phyloP scores from a whole-genome alignment of 257 asterid genomes.

The Mitragyna speciosa region DNA sequence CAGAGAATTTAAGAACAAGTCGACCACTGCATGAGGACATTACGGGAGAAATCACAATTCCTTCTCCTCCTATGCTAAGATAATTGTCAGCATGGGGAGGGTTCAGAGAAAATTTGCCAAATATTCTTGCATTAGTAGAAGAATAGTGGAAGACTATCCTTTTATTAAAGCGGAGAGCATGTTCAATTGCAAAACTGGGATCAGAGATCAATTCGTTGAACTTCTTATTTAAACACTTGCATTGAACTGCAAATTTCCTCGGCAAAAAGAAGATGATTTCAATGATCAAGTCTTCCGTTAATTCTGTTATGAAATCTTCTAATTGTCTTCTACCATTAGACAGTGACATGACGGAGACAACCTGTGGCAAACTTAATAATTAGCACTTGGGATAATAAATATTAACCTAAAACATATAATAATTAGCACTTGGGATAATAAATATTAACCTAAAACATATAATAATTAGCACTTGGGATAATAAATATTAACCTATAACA shows the following conservation, averaged over 20 bases:
- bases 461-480: no score
- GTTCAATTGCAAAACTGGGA: neutral
- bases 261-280: slow-evolving; percentile 12
- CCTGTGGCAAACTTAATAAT: no score
- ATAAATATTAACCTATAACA: no score
- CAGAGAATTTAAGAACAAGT: neutral
- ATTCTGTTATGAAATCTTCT: no score
- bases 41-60: neutral
- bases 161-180: neutral
- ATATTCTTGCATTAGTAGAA: no score
- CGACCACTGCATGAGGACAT: neutral
- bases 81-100: neutral
- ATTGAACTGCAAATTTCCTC: neutral
- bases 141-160: neutral
- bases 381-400: no score
- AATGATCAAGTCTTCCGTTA: neutral
- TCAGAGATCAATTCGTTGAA: neutral
- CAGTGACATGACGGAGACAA: no score
- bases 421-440: no score
- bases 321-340: no score
- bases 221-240: neutral
- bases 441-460: no score
- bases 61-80: no score
- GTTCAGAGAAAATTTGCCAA: neutral
- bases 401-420: no score